phyloP scores from a whole-genome alignment of 441 rosid species.

The Populus hybrid region DNA sequence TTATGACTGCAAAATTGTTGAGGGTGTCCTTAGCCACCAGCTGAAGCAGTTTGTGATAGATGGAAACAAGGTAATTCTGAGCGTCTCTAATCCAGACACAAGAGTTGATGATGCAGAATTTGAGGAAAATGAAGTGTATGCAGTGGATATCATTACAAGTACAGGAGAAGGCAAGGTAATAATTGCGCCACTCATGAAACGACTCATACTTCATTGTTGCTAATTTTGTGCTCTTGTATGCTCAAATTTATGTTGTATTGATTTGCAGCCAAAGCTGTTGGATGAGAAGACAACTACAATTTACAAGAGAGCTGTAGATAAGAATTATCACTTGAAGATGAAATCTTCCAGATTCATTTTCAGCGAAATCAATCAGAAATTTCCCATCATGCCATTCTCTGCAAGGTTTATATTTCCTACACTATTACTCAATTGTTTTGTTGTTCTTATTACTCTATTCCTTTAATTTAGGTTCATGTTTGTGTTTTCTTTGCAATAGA shows the following conservation, averaged over 20 bases:
- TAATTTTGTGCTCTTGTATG: not conserved
- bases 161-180: conserved; percentile 99
- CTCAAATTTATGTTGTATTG: not conserved
- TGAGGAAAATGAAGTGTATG: conserved; percentile 89
- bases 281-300: conserved; percentile 96
- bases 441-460: not conserved
- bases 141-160: conserved; percentile 85
- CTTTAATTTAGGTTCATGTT: not conserved
- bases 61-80: conserved; percentile 79
- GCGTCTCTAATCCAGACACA: conserved; percentile 71
- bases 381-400: conserved; percentile 80
- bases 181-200: not conserved
- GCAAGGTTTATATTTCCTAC: conserved; percentile 54
- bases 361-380: conserved; percentile 84
- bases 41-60: conserved; percentile 84
- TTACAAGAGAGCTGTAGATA: conserved; percentile 86
- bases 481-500: conserved; percentile 27
- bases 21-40: conserved; percentile 95
- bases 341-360: conserved; percentile 95
- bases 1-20: conserved; percentile 93
- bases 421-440: not conserved
- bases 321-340: conserved; percentile 87
- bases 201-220: not conserved
- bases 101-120: conserved; percentile 91
- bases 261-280: conserved; percentile 79